Conservation (phyloP, 148 eudicot genomes). For the Limonium bicolor region DNA sequence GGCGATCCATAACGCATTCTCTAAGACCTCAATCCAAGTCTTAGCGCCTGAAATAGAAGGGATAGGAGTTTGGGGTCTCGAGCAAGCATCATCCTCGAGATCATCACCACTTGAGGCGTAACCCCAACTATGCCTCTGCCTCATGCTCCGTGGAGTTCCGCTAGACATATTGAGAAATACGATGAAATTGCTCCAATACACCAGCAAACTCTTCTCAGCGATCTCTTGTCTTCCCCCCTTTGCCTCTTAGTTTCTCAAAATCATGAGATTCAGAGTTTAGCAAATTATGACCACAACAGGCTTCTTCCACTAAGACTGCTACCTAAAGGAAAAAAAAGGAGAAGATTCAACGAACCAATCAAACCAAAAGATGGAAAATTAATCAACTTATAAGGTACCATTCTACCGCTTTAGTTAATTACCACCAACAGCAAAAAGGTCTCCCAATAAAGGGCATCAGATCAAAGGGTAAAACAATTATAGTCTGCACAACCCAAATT, state of each 20-base stretch:
- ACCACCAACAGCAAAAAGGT: neutral
- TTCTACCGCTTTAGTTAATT: too few relatives aligned
- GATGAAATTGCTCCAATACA: constrained; percentile 1
- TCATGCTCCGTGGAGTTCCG: constrained; percentile 67
- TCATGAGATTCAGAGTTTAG: too few relatives aligned
- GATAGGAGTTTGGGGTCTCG: constrained; percentile 24
- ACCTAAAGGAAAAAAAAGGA: too few relatives aligned
- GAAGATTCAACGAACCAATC: neutral
- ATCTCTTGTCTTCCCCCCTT: neutral
- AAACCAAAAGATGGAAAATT: neutral
- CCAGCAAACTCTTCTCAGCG: neutral
- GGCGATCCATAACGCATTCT: constrained; percentile 72
- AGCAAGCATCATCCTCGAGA: constrained; percentile 85
- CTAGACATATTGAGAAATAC: constrained; percentile 45
- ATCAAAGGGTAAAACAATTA: too few relatives aligned
- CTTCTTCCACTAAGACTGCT: too few relatives aligned
- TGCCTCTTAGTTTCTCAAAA: neutral
- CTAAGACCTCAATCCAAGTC: constrained; percentile 63
- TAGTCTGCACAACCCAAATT: too few relatives aligned
- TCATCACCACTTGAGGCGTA: constrained; percentile 78
- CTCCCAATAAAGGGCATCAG: too few relatives aligned
- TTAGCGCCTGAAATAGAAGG: constrained; percentile 31
- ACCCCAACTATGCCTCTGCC: constrained; percentile 90
- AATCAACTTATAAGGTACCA: too few relatives aligned
- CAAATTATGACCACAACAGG: too few relatives aligned